Conservation (phyloP, 1,284 basidiomycete genomes). For the Garcileccinum viscosum region DNA sequence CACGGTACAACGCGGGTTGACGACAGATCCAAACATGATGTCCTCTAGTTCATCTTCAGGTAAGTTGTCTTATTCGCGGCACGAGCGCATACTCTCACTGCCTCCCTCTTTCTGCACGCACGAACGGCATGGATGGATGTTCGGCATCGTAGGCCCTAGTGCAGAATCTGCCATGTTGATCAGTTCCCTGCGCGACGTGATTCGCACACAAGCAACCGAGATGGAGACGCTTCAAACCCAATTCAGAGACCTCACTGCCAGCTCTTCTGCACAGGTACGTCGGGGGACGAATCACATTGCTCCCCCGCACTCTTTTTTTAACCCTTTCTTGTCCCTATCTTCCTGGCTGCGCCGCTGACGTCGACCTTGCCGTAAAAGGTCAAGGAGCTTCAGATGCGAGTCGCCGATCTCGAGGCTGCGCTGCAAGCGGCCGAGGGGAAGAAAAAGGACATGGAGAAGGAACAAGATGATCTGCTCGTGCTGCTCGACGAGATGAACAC, state of each 20-base stretch:
- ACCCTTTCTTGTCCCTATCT: not conserved
- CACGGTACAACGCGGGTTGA: slow-evolving; percentile 71
- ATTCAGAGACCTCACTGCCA: slow-evolving; percentile 46
- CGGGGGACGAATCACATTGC: not conserved
- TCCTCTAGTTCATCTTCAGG: slow-evolving; percentile 57
- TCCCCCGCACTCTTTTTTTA: not conserved
- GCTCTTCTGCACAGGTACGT: slow-evolving; percentile 49
- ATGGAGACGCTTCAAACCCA: slow-evolving; percentile 67
- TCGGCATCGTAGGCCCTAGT: slow-evolving; percentile 58
- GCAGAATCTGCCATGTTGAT: slow-evolving; percentile 83
- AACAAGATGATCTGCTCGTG: slow-evolving; percentile 94
- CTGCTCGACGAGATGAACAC: slow-evolving; percentile 89
- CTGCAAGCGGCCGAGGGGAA: slow-evolving; percentile 66
- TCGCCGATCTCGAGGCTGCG: slow-evolving; percentile 53
- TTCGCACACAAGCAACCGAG: slow-evolving; percentile 81
- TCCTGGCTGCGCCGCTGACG: not conserved
- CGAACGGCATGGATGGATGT: not conserved
- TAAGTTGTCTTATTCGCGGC: slow-evolving; percentile 32
- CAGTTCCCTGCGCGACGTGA: slow-evolving; percentile 79
- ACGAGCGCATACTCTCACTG: not conserved
- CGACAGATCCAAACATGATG: slow-evolving; percentile 66
- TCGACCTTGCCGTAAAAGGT: slow-evolving; percentile 31
- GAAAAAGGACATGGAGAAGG: slow-evolving; percentile 85
- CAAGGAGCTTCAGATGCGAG: slow-evolving; percentile 48
- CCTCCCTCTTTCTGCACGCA: not conserved